Evolutionary conservation across 2,329 filamentous ascomycete species (phyloP), one percentile per base, ranked within the genome.

Genomic region (Coniochaeta pulveracea): DNA sequence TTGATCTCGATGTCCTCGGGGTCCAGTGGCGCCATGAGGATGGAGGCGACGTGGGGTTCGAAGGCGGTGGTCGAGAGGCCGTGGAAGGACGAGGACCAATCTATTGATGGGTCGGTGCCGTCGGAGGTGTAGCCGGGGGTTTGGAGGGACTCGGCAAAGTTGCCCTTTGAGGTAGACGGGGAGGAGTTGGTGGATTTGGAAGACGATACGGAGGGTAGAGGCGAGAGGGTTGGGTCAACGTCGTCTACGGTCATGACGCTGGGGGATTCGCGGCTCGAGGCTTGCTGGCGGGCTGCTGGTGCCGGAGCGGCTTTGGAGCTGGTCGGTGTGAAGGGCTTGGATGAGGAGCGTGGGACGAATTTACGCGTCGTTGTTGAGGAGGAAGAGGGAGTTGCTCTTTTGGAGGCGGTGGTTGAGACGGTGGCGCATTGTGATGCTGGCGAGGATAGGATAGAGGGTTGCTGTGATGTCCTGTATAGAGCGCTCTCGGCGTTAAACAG

Each of bases 1-100:
- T 98, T 98, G 52, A 98, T 81, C 64, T 98, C 91, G 35, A 98
- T 78, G 57, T 96, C 89, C 30, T 78, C 69, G 1, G 71, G 60
- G 34, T 75, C 61, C 10, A 93, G 54, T 2, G 78, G 76, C 36
- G 72, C 64, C 40, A 82, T 70, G 29, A 95, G 67, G 14, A 84
- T 68, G 11, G 75, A 67, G 8, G 73, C 69, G 34, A 80, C 72
- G 56, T 86, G 79, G 28, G 74, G 61, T 4, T 76, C 64, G 55
- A 94, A 93, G 0, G 85, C 70, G 21, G 64, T 63, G 1, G 69
- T 66, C 22, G 78, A 80, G 12, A 94, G 72, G 10, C 85, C 84
- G 55, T 89, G 77, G 63, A 80, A 94, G 10, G 84, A 93, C 31
- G 71, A 76, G 14, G 80, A 75, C 88, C 88, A 94, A 66, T 93